Percentiles rank a stretch among this genome's conserved stretches.
These are phyloP conservation scores for Pythium scleroteichum DNA, from an alignment of 352 stramenopile species.

Conservation along the genomic window DNA sequence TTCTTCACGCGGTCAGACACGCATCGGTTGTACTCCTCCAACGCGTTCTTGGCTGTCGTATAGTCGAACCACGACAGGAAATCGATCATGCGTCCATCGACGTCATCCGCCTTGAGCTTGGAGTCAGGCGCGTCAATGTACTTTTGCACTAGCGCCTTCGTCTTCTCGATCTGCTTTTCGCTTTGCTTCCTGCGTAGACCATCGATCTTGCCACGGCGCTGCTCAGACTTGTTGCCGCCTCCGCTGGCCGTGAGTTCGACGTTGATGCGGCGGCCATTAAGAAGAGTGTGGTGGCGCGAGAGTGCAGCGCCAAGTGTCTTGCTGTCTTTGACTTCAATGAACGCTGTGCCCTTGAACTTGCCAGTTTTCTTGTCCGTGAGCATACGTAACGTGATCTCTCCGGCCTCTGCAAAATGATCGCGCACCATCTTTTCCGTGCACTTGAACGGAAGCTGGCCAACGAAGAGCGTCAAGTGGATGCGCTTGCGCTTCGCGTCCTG, in stretches of 20 bases:
- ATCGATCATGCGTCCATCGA: conserved; percentile 87
- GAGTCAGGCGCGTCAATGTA: conserved; percentile 69
- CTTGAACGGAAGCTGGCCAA: conserved; percentile 79
- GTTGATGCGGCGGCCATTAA: conserved; percentile 83
- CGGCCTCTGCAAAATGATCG: conserved; percentile 73
- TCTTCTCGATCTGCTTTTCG: conserved; percentile 83
- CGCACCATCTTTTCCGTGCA: conserved; percentile 65
- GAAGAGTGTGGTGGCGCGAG: conserved; percentile 76
- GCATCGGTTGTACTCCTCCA: conserved; percentile 81
- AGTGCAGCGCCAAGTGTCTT: conserved; percentile 79
- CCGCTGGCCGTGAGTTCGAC: conserved; percentile 84
- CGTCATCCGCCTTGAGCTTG: conserved; percentile 73
- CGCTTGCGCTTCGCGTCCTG: conserved; percentile 56
- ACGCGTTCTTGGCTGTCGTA: conserved; percentile 77
- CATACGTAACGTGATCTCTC: conserved; percentile 80
- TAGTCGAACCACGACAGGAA: conserved; percentile 90
- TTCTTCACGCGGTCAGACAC: conserved; percentile 77
- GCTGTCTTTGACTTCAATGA: conserved; percentile 85
- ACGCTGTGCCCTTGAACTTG: conserved; percentile 83
- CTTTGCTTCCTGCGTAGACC: conserved; percentile 78
- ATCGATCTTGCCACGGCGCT: conserved; percentile 70
- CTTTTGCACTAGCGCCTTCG: conserved; percentile 78
- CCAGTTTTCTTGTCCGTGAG: conserved; percentile 83
- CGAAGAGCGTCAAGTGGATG: conserved; percentile 86
- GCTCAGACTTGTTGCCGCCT: conserved; percentile 82